Percentiles rank a stretch among this genome's conserved stretches.
Evolutionary conservation across 2,329 filamentous ascomycete species (phyloP).

Genomic region (Aspergillus sp.): DNA sequence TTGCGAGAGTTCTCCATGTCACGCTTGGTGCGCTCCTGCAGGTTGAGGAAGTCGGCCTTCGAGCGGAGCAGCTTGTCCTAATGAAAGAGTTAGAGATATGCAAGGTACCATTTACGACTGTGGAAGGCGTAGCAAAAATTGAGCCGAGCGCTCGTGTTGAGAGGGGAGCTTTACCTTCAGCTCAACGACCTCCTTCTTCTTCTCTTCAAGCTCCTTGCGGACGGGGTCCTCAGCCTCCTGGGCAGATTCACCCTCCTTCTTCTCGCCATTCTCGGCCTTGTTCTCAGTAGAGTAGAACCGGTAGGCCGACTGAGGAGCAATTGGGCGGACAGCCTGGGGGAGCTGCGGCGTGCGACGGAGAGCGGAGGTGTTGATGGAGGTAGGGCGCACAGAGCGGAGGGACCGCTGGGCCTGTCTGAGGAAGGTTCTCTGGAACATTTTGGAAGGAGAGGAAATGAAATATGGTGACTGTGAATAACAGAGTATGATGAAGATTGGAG

Average conservation of each 20-base stretch:
- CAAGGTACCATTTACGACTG: not conserved
- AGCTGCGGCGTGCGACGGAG: conserved; percentile 38
- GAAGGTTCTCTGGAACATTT: conserved; percentile 47
- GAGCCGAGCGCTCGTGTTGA: conserved; percentile 5
- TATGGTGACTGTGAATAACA: conserved; percentile 8
- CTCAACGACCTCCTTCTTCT: conserved; percentile 72
- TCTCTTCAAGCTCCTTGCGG: conserved; percentile 69
- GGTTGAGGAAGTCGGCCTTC: conserved; percentile 95
- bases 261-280: conserved; percentile 38
- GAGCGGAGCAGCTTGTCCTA: conserved; percentile 94
- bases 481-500: not conserved
- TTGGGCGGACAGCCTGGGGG: conserved; percentile 33
- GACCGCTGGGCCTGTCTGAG: conserved; percentile 46
- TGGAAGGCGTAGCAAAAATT: not conserved
- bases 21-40: conserved; percentile 90
- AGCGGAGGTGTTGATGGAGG: conserved; percentile 36
- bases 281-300: conserved; percentile 50
- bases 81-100: not conserved
- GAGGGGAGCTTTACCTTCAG: conserved; percentile 68
- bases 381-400: conserved; percentile 34
- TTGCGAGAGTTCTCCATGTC: conserved; percentile 85
- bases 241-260: conserved; percentile 45
- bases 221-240: conserved; percentile 47
- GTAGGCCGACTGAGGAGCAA: conserved; percentile 35
- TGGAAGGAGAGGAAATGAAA: conserved; percentile 15